Percentiles rank a stretch among this genome's conserved stretches.
These are phyloP conservation scores for Beauveria australis DNA, from an alignment of 2,329 filamentous ascomycete genomes.

Conservation along the genomic window DNA sequence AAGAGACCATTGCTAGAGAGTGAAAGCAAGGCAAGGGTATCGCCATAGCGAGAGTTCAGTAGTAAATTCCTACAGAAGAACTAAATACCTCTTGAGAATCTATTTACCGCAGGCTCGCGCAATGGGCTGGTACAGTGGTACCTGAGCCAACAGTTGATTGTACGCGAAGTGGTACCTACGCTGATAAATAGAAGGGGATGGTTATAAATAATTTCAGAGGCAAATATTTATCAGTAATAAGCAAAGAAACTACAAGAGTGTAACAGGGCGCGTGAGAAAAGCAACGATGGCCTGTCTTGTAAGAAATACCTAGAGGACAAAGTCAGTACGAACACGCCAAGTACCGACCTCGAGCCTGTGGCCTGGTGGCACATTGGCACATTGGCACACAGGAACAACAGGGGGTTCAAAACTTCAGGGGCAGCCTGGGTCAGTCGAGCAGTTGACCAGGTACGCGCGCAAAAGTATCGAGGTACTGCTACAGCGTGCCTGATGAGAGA, in stretches of 20 bases:
- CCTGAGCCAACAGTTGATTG: neutral
- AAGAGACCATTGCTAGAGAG: too few species aligned
- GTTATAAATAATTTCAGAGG: neutral
- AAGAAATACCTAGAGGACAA: too few species aligned
- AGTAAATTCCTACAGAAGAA: neutral
- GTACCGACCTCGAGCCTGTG: too few species aligned
- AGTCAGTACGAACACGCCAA: too few species aligned
- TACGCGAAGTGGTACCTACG: neutral
- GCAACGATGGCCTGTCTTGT: neutral
- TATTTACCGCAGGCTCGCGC: neutral
- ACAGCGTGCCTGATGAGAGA: conserved; percentile 2
- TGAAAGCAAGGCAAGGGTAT: neutral
- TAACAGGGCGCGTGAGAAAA: conserved; percentile 3
- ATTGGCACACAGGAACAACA: too few species aligned
- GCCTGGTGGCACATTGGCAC: too few species aligned
- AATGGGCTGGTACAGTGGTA: neutral
- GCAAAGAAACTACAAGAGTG: neutral
- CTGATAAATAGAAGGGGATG: neutral
- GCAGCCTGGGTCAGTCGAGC: neutral
- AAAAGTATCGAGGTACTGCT: neutral
- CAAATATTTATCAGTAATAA: neutral
- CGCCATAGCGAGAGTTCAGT: neutral
- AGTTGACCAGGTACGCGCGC: neutral
- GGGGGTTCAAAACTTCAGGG: neutral
- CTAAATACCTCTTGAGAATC: neutral